phyloP scores from a whole-genome alignment of 164 flowering plant species.

The Kingdonia uniflora region DNA sequence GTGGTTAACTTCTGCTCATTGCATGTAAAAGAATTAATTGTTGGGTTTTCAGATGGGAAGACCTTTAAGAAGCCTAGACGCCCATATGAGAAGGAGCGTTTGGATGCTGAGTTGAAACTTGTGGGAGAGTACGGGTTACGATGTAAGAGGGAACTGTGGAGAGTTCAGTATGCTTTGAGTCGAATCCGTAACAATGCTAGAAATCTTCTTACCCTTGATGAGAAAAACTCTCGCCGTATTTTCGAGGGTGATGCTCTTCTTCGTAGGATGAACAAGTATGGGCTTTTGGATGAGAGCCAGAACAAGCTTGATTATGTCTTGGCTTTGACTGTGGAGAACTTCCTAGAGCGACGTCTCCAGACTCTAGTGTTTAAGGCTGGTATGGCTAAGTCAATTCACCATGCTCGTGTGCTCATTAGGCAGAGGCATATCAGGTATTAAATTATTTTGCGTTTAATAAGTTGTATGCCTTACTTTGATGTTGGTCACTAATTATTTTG shows the following conservation, averaged over 20 bases:
- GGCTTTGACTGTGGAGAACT: constrained; percentile 58
- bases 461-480: too few relatives aligned
- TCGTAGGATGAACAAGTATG: constrained; percentile 54
- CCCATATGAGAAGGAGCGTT: constrained; percentile 59
- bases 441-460: too few relatives aligned
- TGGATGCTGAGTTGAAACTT: constrained; percentile 59
- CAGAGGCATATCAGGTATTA: constrained; percentile 60
- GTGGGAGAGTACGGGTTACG: constrained; percentile 56
- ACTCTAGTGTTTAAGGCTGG: constrained; percentile 48
- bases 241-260: constrained; percentile 44
- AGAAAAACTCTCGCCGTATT: constrained; percentile 2
- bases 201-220: neutral
- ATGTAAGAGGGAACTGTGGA: constrained; percentile 56
- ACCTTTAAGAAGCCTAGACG: constrained; percentile 62
- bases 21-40: too few relatives aligned
- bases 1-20: too few relatives aligned
- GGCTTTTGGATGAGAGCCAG: constrained; percentile 51
- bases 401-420: constrained; percentile 57
- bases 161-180: constrained; percentile 54
- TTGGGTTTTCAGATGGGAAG: constrained; percentile 41
- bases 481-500: too few relatives aligned
- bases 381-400: constrained; percentile 61
- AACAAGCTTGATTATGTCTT: constrained; percentile 66
- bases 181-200: constrained; percentile 26
- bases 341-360: constrained; percentile 56